Conservation (phyloP, 345 rosid genomes). For the Citrus glauca region DNA sequence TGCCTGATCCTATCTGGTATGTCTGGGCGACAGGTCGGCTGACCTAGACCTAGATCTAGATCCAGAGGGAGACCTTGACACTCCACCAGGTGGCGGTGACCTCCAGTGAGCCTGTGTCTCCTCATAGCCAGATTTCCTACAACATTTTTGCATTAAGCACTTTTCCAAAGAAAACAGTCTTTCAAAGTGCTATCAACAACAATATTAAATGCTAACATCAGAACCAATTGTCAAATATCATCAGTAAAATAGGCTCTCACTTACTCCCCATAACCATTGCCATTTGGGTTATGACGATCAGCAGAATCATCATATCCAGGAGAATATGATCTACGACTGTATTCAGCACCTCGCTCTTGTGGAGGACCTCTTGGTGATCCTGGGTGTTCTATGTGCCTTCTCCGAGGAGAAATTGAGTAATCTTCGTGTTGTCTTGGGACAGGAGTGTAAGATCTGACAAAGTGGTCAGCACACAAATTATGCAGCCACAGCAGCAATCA, state of each 20-base stretch:
- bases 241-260: constrained; percentile 19
- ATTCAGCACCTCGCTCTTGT: constrained; percentile 49
- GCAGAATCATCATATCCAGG: constrained; percentile 48
- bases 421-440: constrained; percentile 51
- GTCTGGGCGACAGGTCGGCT: constrained; percentile 52
- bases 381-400: constrained; percentile 60
- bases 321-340: constrained; percentile 55
- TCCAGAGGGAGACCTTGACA: constrained; percentile 63
- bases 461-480: not conserved
- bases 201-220: not conserved
- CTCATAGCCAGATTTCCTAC: constrained; percentile 46
- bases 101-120: constrained; percentile 46
- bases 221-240: not conserved
- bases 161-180: not conserved
- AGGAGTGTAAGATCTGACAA: constrained; percentile 81
- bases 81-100: constrained; percentile 32
- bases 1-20: constrained; percentile 15
- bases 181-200: not conserved
- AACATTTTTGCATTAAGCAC: not conserved
- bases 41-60: constrained; percentile 62
- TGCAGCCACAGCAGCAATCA: not conserved
- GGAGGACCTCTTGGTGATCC: constrained; percentile 79
- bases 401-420: constrained; percentile 69
- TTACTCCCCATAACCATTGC: constrained; percentile 51
- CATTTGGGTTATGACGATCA: constrained; percentile 29